Conservation (phyloP, 495 filamentous ascomycete species). For the Talaromyces stipitatus region DNA sequence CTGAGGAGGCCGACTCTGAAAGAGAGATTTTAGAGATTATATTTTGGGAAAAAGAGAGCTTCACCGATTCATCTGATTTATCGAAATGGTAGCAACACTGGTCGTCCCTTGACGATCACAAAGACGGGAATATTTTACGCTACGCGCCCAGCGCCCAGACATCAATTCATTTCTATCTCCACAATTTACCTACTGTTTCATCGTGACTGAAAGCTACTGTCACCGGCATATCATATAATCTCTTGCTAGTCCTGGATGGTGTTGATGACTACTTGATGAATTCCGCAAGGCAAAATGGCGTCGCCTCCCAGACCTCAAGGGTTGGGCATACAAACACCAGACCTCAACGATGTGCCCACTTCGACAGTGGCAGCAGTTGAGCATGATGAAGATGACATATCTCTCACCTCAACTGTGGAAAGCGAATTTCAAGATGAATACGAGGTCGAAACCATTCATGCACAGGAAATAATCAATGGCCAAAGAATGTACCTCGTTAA, state of each 20-base stretch:
- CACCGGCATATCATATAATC: neutral
- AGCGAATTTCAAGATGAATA: slow-evolving; percentile 35
- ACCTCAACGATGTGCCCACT: neutral
- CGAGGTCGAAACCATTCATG: slow-evolving; percentile 37
- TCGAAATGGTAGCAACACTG: neutral
- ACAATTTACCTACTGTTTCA: neutral
- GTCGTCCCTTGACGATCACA: neutral
- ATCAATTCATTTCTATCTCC: neutral
- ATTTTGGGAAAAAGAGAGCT: neutral
- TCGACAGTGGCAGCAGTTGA: neutral
- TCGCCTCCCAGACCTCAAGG: neutral
- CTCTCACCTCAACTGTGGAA: slow-evolving; percentile 49
- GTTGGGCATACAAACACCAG: neutral
- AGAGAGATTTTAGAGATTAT: neutral
- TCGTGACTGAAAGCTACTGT: neutral
- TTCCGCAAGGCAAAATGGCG: neutral
- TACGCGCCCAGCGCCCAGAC: neutral
- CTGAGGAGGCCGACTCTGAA: neutral
- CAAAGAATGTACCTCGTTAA: slow-evolving; percentile 51
- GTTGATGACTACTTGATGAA: neutral
- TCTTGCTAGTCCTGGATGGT: neutral
- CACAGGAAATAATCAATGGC: slow-evolving; percentile 35
- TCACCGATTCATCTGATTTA: neutral
- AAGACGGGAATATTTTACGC: neutral
- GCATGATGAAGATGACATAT: slow-evolving; percentile 49